These are phyloP conservation scores for Solanum virginianum DNA, from an alignment of 257 asterid genomes.

Conservation along the genomic window DNA sequence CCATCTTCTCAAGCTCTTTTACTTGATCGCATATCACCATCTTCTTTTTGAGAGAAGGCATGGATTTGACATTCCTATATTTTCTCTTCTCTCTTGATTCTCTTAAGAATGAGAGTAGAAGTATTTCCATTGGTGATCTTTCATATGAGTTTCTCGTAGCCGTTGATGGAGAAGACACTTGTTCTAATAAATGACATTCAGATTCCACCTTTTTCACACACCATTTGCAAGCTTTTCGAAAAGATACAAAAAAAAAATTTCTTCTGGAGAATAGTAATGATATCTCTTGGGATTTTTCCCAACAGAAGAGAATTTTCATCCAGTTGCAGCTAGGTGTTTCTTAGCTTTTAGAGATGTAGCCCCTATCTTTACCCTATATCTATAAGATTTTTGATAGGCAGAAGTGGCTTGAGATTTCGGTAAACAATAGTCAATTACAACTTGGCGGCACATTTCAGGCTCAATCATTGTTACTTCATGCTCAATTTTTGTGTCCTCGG, in stretches of 20 bases:
- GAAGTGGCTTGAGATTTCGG: neutral
- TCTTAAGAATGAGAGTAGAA: conserved; percentile 2
- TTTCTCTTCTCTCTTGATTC: conserved; percentile 25
- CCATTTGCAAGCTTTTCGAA: conserved; percentile 41
- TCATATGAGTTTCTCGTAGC: neutral
- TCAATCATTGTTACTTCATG: conserved; percentile 4
- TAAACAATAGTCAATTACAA: conserved; percentile 28
- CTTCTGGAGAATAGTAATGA: conserved; percentile 39
- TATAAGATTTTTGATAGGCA: neutral
- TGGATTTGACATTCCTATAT: neutral
- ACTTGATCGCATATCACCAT: conserved; percentile 25
- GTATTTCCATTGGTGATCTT: neutral
- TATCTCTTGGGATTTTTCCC: neutral
- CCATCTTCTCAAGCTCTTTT: conserved; percentile 28
- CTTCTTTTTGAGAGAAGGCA: conserved; percentile 3
- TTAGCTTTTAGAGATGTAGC: conserved; percentile 16
- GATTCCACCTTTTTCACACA: conserved; percentile 7
- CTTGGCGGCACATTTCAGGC: conserved; percentile 44
- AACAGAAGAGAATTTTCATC: conserved; percentile 33
- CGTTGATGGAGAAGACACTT: conserved; percentile 12
- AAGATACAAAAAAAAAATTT: conserved; percentile 33
- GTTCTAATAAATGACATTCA: neutral
- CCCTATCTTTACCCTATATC: neutral
- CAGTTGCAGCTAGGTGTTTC: conserved; percentile 40
- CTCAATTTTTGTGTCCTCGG: neutral